These are phyloP conservation scores for Termitomyces sp. DNA, from an alignment of 768 basidiomycete genomes.

Conservation along the genomic window DNA sequence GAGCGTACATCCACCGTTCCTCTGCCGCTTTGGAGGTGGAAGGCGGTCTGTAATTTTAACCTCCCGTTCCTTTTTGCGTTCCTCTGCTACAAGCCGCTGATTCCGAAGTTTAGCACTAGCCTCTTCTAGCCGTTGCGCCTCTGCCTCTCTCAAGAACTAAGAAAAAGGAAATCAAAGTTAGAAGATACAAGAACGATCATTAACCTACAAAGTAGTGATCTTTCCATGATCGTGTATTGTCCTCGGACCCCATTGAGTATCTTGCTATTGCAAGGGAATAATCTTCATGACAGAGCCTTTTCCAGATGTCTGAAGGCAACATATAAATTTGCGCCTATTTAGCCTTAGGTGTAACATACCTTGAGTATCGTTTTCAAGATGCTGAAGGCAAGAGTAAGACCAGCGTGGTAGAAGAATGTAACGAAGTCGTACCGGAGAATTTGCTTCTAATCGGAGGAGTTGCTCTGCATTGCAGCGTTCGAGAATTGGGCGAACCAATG, in stretches of 20 bases:
- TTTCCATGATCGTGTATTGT: conserved; percentile 60
- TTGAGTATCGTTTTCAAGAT: conserved; percentile 48
- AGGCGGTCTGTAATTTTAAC: conserved; percentile 69
- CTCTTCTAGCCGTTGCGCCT: conserved; percentile 61
- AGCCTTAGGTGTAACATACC: conserved; percentile 28
- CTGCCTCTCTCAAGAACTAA: conserved; percentile 52
- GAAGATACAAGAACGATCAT: neutral
- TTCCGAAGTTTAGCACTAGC: conserved; percentile 55
- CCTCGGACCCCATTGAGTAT: conserved; percentile 31
- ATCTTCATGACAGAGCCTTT: conserved; percentile 52
- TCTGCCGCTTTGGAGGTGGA: conserved; percentile 60
- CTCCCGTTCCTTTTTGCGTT: conserved; percentile 71
- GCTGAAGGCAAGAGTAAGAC: conserved; percentile 25
- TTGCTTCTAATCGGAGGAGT: conserved; percentile 60
- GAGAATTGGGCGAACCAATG: conserved; percentile 67
- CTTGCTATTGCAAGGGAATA: conserved; percentile 50
- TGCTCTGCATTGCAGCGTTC: conserved; percentile 69
- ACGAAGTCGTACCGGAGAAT: conserved; percentile 53
- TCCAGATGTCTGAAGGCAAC: conserved; percentile 54
- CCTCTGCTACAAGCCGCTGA: conserved; percentile 63
- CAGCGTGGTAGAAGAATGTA: neutral
- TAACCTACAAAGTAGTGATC: conserved; percentile 59
- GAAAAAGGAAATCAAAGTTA: conserved; percentile 5
- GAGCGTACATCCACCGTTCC: conserved; percentile 43
- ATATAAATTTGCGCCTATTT: neutral